Evolutionary conservation across 345 rosid species (phyloP), one percentile per base, ranked within the genome.

Genomic region (Brassica cretica): DNA sequence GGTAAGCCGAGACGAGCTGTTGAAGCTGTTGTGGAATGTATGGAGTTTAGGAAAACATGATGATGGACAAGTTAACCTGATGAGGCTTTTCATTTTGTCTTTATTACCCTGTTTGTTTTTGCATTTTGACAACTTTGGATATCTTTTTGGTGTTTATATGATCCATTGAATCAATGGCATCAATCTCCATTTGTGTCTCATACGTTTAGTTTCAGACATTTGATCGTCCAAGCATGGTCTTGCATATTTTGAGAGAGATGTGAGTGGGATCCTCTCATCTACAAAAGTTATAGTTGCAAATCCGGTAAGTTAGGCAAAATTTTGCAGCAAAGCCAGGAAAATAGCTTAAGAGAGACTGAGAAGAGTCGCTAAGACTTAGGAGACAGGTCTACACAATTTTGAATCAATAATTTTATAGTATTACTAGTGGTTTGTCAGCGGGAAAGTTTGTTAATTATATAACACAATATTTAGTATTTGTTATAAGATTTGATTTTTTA

Each of bases 1-100:
- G 90, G 76, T 85, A 92, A 84, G 80, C 93, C 94, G 6, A 85
- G 90, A 30, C 78, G 94, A 25, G 94, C 97, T 74, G 97, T 93
- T 61, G 97, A 90, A 85, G 94, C 87, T 72, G 91, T 88, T 5
- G 88, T 90, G 14, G 89, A 87, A 65, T 88, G 90, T 89, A 84
- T 68, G 87, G 87, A 27, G 75, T 72, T 72, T 76, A 65, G 2
- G 55, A 65, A 76, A 10, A 61, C 64, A 49, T 2, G 12, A 15
- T n/a, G 55, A 49, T 46, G 24, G 39, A 29, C 44, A 24, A 21
- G 4, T 51, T 70, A 39, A 71, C 61, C 16, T 49, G 1, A 49
- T 62, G 24, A 77, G 24, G 37, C 30, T 29, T 32, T 70, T 70
- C 37, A 30, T 44, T 64, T 76, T 67, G 1, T 33, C 30, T 30